Evolutionary conservation across 306 rosid species (phyloP).

Genomic region (Betula pendula): DNA sequence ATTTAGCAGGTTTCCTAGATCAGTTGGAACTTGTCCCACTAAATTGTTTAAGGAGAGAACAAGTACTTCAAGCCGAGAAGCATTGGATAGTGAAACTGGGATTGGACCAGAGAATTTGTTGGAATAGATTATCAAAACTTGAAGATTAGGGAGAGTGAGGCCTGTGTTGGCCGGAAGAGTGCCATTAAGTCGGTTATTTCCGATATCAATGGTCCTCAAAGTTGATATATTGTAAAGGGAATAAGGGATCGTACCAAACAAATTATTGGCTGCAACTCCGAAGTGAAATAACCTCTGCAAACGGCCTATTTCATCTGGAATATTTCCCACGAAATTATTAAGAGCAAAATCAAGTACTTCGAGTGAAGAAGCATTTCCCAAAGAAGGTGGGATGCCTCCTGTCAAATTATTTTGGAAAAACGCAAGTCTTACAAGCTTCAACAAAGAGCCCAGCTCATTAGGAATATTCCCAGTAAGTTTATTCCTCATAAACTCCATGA

Average conservation of each 20-base stretch:
- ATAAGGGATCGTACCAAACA: slow-evolving; percentile 32
- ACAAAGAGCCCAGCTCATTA: slow-evolving; percentile 10
- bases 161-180: slow-evolving; percentile 40
- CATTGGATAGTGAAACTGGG: slow-evolving; percentile 38
- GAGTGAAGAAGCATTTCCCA: slow-evolving; percentile 41
- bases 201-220: neutral
- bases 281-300: neutral
- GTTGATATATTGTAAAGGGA: slow-evolving; percentile 43
- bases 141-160: slow-evolving; percentile 34
- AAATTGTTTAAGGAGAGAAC: neutral
- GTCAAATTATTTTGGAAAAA: slow-evolving; percentile 16
- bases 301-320: slow-evolving; percentile 35
- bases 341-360: fast-evolving
- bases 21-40: slow-evolving; percentile 23
- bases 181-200: slow-evolving; percentile 13
- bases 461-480: slow-evolving; percentile 25
- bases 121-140: neutral
- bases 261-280: neutral
- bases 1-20: slow-evolving; percentile 20
- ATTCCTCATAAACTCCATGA: neutral
- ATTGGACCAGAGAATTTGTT: slow-evolving; percentile 37
- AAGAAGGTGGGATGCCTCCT: slow-evolving; percentile 33
- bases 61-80: slow-evolving; percentile 6
- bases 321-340: slow-evolving; percentile 27
- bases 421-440: slow-evolving; percentile 9